These are phyloP conservation scores for Strobilomyces dryophilus DNA, from an alignment of 768 basidiomycete genomes.

Conservation along the genomic window DNA sequence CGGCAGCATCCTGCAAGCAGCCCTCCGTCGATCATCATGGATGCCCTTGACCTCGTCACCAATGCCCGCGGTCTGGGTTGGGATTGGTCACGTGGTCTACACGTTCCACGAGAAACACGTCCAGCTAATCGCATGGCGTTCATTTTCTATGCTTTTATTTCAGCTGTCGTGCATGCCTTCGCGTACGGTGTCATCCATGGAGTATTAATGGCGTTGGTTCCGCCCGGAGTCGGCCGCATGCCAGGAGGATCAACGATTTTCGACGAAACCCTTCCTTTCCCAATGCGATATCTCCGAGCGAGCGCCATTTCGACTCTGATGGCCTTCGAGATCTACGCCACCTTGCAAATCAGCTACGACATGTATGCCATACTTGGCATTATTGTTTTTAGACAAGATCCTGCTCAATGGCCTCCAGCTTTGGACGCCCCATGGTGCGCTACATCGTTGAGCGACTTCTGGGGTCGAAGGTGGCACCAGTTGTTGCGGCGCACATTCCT, in stretches of 20 bases:
- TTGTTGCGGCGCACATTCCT: background rate
- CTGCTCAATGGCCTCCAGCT: background rate
- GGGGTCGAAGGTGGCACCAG: slow-evolving; percentile 1
- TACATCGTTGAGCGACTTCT: background rate
- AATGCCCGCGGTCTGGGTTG: slow-evolving; percentile 1
- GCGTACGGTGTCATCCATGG: background rate
- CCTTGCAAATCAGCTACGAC: background rate
- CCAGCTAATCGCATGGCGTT: background rate
- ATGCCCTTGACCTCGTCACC: background rate
- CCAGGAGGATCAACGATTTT: background rate
- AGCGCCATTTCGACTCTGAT: background rate
- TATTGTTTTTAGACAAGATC: background rate
- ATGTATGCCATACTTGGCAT: background rate
- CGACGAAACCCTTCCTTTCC: background rate
- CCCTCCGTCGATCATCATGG: background rate
- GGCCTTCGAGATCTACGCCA: background rate
- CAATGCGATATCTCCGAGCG: background rate
- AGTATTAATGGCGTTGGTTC: background rate
- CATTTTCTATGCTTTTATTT: background rate
- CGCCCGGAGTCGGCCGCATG: background rate
- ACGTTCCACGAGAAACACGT: background rate
- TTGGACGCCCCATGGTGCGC: background rate
- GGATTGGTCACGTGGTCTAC: background rate
- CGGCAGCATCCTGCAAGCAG: too few relatives aligned
- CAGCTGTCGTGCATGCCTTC: background rate